phyloP scores from a whole-genome alignment of 805 yeast species.

The Citeromyces matritensis region DNA sequence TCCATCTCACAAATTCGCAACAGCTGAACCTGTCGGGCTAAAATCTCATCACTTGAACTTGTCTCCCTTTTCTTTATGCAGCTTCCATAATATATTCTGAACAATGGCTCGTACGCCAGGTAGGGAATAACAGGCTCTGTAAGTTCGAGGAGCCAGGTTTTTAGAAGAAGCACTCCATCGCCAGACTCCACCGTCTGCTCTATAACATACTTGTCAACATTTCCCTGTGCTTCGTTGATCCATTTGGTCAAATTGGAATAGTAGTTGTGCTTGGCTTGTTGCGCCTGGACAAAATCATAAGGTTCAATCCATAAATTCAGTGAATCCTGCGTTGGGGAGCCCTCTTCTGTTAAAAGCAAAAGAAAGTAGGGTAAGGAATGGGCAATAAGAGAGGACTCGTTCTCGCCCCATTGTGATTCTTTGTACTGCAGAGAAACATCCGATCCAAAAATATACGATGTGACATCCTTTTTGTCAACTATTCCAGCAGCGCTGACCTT shows the following conservation, averaged over 20 bases:
- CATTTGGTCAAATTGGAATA: background rate
- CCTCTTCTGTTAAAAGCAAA: background rate
- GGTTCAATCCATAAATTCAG: background rate
- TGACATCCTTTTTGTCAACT: background rate
- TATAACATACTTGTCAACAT: no score
- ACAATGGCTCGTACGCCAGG: conserved; percentile 1
- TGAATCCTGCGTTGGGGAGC: no score
- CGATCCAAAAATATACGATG: background rate
- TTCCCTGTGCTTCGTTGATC: background rate
- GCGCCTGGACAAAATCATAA: conserved; percentile 1
- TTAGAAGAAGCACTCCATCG: conserved; percentile 1
- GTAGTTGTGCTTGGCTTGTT: background rate
- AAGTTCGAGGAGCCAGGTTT: conserved; percentile 3
- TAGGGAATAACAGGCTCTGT: conserved; percentile 1
- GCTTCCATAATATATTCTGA: background rate
- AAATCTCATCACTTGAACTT: background rate
- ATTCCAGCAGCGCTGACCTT: background rate
- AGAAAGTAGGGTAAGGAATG: background rate
- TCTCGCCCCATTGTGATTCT: background rate
- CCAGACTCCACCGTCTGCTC: background rate
- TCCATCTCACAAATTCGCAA: no score
- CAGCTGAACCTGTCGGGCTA: no score
- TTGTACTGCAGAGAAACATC: background rate
- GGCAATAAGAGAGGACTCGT: background rate
- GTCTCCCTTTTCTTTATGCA: background rate